These are phyloP conservation scores for Orbilia blumenaviensis DNA, from an alignment of 2,329 filamentous ascomycete genomes.

Conservation along the genomic window DNA sequence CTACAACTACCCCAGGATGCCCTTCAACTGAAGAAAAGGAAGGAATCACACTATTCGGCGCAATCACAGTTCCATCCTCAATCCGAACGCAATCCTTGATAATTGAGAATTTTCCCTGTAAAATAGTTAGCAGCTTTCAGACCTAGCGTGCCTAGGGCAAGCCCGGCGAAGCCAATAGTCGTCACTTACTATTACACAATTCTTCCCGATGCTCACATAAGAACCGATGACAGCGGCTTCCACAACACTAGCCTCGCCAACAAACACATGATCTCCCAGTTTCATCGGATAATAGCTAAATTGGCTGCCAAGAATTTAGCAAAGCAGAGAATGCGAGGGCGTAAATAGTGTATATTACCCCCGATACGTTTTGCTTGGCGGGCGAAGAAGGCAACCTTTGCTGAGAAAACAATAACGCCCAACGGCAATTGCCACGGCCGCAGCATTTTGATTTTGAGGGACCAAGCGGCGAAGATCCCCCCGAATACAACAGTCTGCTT, in stretches of 20 bases:
- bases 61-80: constrained; percentile 82
- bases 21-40: constrained; percentile 93
- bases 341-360: constrained; percentile 65
- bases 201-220: constrained; percentile 84
- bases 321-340: not conserved
- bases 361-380: constrained; percentile 82
- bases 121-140: not conserved
- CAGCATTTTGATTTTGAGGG: constrained; percentile 60
- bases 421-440: constrained; percentile 79
- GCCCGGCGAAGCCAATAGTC: not conserved
- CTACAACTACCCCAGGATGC: constrained; percentile 78
- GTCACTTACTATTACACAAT: constrained; percentile 69
- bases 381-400: constrained; percentile 78
- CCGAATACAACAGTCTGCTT: constrained; percentile 91
- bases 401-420: constrained; percentile 91
- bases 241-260: constrained; percentile 78
- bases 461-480: constrained; percentile 79
- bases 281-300: constrained; percentile 89
- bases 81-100: constrained; percentile 93
- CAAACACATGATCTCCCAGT: constrained; percentile 92
- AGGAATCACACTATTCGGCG: constrained; percentile 88
- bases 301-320: constrained; percentile 56
- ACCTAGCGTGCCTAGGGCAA: no score
- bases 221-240: constrained; percentile 84
- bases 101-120: constrained; percentile 67